These are phyloP conservation scores for Pseudoneurospora amorphoporcata DNA, from an alignment of 495 filamentous ascomycete genomes.

Conservation along the genomic window DNA sequence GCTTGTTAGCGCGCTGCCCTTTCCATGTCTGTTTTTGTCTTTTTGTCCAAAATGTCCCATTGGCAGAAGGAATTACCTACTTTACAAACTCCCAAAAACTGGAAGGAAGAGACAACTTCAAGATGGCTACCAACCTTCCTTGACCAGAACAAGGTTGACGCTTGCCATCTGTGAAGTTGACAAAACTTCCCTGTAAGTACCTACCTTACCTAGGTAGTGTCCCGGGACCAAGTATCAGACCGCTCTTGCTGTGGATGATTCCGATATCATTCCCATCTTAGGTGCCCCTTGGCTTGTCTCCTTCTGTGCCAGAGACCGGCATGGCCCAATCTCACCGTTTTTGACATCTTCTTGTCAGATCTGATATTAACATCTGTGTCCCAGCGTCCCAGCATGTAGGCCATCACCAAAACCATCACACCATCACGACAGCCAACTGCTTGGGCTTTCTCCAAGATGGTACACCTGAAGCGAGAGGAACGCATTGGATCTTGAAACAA, in stretches of 20 bases:
- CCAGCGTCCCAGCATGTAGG: background rate
- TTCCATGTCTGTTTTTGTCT: background rate
- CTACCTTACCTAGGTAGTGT: background rate
- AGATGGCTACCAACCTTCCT: background rate
- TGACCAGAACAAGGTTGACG: background rate
- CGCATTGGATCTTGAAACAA: slow-evolving; percentile 7
- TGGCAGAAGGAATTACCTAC: background rate
- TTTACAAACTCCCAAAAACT: background rate
- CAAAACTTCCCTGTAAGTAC: background rate
- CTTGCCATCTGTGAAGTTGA: background rate
- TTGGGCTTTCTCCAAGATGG: background rate
- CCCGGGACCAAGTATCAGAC: background rate
- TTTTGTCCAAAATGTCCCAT: background rate
- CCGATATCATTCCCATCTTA: background rate
- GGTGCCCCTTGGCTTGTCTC: background rate
- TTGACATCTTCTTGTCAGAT: background rate
- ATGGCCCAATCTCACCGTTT: background rate
- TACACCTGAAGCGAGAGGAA: background rate
- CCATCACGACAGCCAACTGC: background rate
- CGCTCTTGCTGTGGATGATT: background rate
- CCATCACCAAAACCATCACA: background rate
- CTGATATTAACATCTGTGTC: background rate
- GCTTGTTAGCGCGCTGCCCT: background rate
- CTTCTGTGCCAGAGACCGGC: background rate
- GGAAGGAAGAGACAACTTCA: background rate